Conservation (phyloP, 805 yeast species). For the Nakazawaea siamensis region DNA sequence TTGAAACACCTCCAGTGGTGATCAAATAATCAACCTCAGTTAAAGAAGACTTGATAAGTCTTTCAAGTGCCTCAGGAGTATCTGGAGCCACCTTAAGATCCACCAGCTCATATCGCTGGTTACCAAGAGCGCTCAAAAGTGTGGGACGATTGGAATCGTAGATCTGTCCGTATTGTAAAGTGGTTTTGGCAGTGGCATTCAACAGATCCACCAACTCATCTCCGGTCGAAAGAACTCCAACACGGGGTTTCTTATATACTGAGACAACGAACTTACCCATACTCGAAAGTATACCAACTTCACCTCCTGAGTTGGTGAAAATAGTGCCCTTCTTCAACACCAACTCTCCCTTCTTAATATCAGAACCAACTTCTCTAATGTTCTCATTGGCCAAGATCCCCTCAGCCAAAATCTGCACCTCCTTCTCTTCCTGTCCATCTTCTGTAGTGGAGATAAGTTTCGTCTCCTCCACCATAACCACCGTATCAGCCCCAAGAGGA, state of each 20-base stretch:
- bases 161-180: constrained; percentile 32
- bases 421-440: constrained; percentile 34
- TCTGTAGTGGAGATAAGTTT: constrained; percentile 23
- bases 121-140: constrained; percentile 25
- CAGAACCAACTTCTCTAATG: constrained; percentile 40
- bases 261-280: constrained; percentile 31
- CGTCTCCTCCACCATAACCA: constrained; percentile 48
- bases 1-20: constrained; percentile 52
- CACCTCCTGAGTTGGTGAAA: constrained; percentile 38
- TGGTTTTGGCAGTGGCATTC: constrained; percentile 13
- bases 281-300: constrained; percentile 39
- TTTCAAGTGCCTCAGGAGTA: constrained; percentile 19
- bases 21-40: constrained; percentile 31
- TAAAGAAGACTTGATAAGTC: constrained; percentile 19
- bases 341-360: constrained; percentile 28
- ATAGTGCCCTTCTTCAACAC: constrained; percentile 27
- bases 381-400: constrained; percentile 34
- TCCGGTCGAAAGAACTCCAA: constrained; percentile 45
- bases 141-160: constrained; percentile 45
- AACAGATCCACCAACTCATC: constrained; percentile 36
- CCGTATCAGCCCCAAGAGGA: constrained; percentile 45
- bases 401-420: constrained; percentile 29
- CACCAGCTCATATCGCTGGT: constrained; percentile 27
- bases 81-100: constrained; percentile 48
- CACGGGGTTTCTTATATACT: constrained; percentile 31